phyloP scores from a whole-genome alignment of 208 protist genomes.

The Herpetomonas tarakana region DNA sequence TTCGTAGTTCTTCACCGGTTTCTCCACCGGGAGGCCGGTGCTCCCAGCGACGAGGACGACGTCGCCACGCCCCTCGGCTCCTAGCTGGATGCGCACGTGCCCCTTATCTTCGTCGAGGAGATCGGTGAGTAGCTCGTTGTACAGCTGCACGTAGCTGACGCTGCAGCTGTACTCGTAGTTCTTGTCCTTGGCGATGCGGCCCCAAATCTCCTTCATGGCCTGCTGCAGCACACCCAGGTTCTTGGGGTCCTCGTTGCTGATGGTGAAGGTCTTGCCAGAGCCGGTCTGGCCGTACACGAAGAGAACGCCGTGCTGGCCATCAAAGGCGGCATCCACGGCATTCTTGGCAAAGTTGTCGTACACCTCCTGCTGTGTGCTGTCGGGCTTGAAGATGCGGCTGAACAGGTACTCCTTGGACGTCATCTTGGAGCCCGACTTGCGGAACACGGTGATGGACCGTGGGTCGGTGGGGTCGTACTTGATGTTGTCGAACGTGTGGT shows the following conservation, averaged over 20 bases:
- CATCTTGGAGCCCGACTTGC: conserved; percentile 36
- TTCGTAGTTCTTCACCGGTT: conserved; percentile 61
- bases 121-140: conserved; percentile 89
- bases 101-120: conserved; percentile 70
- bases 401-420: conserved; percentile 64
- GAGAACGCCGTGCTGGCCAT: conserved; percentile 86
- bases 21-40: conserved; percentile 56
- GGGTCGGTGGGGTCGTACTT: conserved; percentile 45
- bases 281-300: conserved; percentile 93
- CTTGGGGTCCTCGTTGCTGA: conserved; percentile 85
- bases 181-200: conserved; percentile 52
- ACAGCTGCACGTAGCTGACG: conserved; percentile 88
- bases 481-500: conserved; percentile 75
- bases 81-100: conserved; percentile 76
- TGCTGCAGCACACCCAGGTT: conserved; percentile 87
- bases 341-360: conserved; percentile 70
- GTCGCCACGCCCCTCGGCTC: conserved; percentile 70
- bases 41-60: conserved; percentile 71
- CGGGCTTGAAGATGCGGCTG: conserved; percentile 62
- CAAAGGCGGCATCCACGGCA: conserved; percentile 84
- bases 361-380: conserved; percentile 61
- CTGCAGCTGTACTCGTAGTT: conserved; percentile 75
- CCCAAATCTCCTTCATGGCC: conserved; percentile 67
- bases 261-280: conserved; percentile 90
- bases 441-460: conserved; percentile 37